Base-by-base conservation (phyloP, 495 filamentous ascomycete species). In the Podospora anserina region DNA sequence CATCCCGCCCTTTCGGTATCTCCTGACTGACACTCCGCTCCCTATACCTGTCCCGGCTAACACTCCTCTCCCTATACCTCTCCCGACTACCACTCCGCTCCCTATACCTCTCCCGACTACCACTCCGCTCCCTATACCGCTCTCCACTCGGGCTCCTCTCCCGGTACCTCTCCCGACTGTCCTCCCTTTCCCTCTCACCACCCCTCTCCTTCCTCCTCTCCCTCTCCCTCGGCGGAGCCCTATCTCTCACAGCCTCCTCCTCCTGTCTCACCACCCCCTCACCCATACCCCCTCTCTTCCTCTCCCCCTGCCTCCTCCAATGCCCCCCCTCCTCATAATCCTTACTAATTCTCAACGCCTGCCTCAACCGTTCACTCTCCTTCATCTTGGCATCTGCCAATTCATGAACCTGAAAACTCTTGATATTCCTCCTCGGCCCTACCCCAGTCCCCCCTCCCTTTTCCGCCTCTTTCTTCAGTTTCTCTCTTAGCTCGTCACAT, bases 371-470 rank as follows among this genome's bases (percentile, higher is more conserved):
- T 83, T 97, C 93, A 77, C 89, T 96, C 85, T 99, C 94, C 77
- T 91, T 89, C 75, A 96, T 94, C 88, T 99, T 99, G 65, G 94
- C 94, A 76, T 93, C 90, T 27, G 95, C 95, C 72, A 96, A 79
- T 80, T 98, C 94, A 86, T 99, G 95, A 27, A 98, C 94, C 79
- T 97, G 92, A 82, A 98, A 93, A 67, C 87, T 82, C 81, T 97
- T 99, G 59, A 97, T 81, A 32, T 82, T 84, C 72, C 80, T 84
- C 71, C 79, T 81, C 76, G 76, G 77, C 53, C 78, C 76, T 18
- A 73, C 75, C 66, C 65, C 16, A 23, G 1, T 70, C 77, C 64
- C 68, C 71, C 66, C 15, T 75, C 76, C n/a, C 70, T 39, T 77
- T 39, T 77, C 79, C 30, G 71, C 70, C 71, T 89, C 84, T 5